Evolutionary conservation across 495 filamentous ascomycete genomes (phyloP).

Genomic region (Neurospora sp.): DNA sequence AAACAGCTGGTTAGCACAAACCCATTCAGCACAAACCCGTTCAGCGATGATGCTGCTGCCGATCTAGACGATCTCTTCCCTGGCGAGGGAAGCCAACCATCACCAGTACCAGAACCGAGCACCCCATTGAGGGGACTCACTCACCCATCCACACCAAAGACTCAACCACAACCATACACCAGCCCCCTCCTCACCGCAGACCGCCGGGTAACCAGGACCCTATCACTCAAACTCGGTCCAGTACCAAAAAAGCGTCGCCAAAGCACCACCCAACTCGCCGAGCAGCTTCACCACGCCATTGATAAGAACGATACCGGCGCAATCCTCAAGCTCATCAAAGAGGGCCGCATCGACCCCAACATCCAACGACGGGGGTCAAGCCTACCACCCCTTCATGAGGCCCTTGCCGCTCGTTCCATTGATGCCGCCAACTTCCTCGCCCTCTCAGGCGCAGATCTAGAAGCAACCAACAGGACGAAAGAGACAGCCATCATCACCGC

Average conservation of each 20-base stretch:
- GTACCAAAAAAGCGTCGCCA: not conserved
- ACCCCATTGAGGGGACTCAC: not conserved
- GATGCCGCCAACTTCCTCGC: slow-evolving; percentile 8
- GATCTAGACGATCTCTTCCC: not conserved
- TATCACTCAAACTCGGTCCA: not conserved
- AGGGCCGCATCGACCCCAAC: slow-evolving; percentile 4
- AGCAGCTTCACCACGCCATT: slow-evolving; percentile 13
- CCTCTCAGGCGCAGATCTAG: slow-evolving; percentile 8
- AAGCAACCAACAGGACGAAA: slow-evolving; percentile 1
- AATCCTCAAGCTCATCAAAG: slow-evolving; percentile 4
- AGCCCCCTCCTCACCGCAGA: slow-evolving; percentile 1
- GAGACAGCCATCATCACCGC: slow-evolving; percentile 17
- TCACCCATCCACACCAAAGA: not conserved
- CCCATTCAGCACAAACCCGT: not conserved
- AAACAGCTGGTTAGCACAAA: not conserved
- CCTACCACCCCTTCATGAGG: slow-evolving; percentile 7
- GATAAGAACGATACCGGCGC: slow-evolving; percentile 4
- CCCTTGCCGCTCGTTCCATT: slow-evolving; percentile 1
- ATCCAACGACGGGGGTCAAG: not conserved
- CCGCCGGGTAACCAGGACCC: slow-evolving; percentile 2
- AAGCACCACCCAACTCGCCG: slow-evolving; percentile 2
- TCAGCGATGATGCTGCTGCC: not conserved
- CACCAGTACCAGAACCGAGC: not conserved
- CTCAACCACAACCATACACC: not conserved
- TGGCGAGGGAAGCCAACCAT: not conserved